Conservation (phyloP, 2,329 filamentous ascomycete genomes). For the Venturia pyrina region DNA sequence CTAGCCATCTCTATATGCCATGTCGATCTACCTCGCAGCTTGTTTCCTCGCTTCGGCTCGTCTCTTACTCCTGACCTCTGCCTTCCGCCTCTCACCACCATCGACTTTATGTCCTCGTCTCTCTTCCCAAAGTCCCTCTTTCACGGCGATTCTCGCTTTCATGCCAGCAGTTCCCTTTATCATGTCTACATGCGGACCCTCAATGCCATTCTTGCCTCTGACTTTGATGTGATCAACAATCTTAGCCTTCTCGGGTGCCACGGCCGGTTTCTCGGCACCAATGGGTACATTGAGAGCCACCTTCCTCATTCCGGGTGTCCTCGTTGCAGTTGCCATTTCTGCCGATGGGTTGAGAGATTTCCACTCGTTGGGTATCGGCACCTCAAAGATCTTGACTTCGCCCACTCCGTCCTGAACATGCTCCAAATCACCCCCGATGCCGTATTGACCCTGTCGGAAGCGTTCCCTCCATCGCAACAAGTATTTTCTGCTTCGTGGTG, state of each 20-base stretch:
- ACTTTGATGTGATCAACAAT: constrained; percentile 58
- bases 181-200: constrained; percentile 55
- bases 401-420: constrained; percentile 14
- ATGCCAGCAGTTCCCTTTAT: constrained; percentile 33
- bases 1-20: not conserved
- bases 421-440: constrained; percentile 14
- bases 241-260: constrained; percentile 43
- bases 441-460: constrained; percentile 15
- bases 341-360: constrained; percentile 19
- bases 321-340: constrained; percentile 38
- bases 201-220: constrained; percentile 56
- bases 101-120: constrained; percentile 83
- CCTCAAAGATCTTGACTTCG: constrained; percentile 48
- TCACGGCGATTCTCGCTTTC: constrained; percentile 57
- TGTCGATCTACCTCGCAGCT: not conserved
- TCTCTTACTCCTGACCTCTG: constrained; percentile 79
- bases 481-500: constrained; percentile 14
- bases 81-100: constrained; percentile 83
- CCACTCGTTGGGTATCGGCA: constrained; percentile 31
- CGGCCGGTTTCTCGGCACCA: constrained; percentile 41
- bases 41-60: constrained; percentile 63
- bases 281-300: constrained; percentile 51
- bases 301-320: constrained; percentile 45
- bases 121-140: constrained; percentile 90
- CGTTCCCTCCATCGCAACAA: constrained; percentile 15